These are phyloP conservation scores for Gentiana straminea DNA, from an alignment of 257 asterid species.

Conservation along the genomic window DNA sequence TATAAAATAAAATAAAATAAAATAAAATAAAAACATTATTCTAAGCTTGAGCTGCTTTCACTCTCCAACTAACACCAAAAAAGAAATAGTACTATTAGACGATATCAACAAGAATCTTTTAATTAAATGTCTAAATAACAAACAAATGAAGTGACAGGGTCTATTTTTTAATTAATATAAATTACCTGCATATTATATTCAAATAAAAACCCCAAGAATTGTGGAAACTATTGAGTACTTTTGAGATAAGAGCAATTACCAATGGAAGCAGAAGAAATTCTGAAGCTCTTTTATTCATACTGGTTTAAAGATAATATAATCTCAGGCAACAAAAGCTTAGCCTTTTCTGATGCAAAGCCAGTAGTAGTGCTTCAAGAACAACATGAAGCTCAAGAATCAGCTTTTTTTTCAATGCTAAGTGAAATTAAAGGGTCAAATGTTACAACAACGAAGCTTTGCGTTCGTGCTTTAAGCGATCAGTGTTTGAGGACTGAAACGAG, in stretches of 20 bases:
- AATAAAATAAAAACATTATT: too few species aligned
- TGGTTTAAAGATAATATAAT: constrained; percentile 41
- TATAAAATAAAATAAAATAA: too few species aligned
- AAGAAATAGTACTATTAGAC: neutral
- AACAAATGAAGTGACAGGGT: constrained; percentile 1
- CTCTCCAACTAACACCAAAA: constrained; percentile 8
- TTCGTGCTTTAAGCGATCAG: constrained; percentile 37
- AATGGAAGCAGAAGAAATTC: constrained; percentile 46
- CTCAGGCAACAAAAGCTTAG: constrained; percentile 1
- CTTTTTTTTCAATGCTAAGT: constrained; percentile 4
- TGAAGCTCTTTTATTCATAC: constrained; percentile 46
- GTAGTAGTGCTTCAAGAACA: constrained; percentile 1
- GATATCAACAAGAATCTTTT: constrained; percentile 1
- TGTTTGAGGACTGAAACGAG: neutral
- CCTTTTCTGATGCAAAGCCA: neutral
- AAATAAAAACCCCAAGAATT: neutral
- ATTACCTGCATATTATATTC: constrained; percentile 13
- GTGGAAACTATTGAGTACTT: neutral
- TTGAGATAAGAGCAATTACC: neutral
- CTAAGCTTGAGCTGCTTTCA: constrained; percentile 1
- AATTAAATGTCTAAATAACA: neutral
- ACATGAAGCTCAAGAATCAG: constrained; percentile 10
- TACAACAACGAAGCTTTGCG: neutral
- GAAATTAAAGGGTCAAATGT: constrained; percentile 8
- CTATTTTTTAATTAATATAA: constrained; percentile 1